phyloP scores from a whole-genome alignment of 1,284 basidiomycete species.

The Coriolopsis trogii region DNA sequence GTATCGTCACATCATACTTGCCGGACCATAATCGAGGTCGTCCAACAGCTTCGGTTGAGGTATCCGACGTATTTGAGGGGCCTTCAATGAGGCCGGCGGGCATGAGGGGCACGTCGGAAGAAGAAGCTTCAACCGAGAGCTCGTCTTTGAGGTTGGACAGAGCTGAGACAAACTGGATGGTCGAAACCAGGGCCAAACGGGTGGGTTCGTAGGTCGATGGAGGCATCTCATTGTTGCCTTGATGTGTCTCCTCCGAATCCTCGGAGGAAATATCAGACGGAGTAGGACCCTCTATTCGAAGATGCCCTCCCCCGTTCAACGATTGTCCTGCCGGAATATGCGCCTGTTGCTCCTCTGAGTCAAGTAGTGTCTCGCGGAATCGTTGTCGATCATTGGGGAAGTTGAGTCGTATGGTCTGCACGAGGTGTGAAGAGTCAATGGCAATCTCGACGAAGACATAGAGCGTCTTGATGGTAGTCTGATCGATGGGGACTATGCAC shows the following conservation, averaged over 20 bases:
- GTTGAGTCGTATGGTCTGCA: slow-evolving; percentile 86
- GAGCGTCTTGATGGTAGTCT: slow-evolving; percentile 92
- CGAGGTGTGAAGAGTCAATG: slow-evolving; percentile 86
- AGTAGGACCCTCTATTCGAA: slow-evolving; percentile 56
- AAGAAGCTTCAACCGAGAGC: slow-evolving; percentile 48
- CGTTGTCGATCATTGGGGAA: slow-evolving; percentile 76
- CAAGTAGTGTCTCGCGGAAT: slow-evolving; percentile 64
- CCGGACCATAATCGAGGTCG: slow-evolving; percentile 52
- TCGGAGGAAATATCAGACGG: slow-evolving; percentile 5
- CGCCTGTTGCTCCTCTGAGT: slow-evolving; percentile 50
- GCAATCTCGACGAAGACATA: slow-evolving; percentile 99
- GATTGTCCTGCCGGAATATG: slow-evolving; percentile 55
- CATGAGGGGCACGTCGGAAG: slow-evolving; percentile 8
- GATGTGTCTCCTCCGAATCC: slow-evolving; percentile 10
- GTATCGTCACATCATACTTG: slow-evolving; percentile 81
- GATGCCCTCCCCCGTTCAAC: slow-evolving; percentile 52
- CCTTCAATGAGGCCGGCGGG: slow-evolving; percentile 23
- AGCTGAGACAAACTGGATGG: slow-evolving; percentile 94
- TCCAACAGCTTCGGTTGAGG: slow-evolving; percentile 3
- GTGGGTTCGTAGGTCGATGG: slow-evolving; percentile 51
- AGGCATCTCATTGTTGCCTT: slow-evolving; percentile 1
- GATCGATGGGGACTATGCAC: slow-evolving; percentile 86
- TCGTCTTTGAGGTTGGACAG: slow-evolving; percentile 86
- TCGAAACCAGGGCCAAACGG: slow-evolving; percentile 87
- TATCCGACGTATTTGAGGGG: not conserved